These are phyloP conservation scores for Hymenoscyphus linearis DNA, from an alignment of 2,329 filamentous ascomycete genomes.

Conservation along the genomic window DNA sequence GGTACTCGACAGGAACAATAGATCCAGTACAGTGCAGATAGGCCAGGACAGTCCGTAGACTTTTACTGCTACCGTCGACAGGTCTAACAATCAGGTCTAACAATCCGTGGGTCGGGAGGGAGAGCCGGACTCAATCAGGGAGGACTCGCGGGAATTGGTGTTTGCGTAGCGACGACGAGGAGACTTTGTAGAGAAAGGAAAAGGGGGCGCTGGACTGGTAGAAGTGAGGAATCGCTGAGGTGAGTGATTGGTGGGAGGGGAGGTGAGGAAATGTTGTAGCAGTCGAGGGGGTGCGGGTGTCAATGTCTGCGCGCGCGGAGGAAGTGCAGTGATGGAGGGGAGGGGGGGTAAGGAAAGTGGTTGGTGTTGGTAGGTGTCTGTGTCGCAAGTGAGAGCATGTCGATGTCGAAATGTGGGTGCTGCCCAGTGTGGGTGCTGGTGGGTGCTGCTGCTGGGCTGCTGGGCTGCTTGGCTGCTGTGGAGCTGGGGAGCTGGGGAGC, in stretches of 20 bases:
- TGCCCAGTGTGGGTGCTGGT: neutral
- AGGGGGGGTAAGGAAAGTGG: neutral
- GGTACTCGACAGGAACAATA: neutral
- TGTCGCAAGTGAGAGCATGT: neutral
- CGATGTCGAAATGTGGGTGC: neutral
- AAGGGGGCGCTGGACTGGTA: neutral
- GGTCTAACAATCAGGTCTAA: neutral
- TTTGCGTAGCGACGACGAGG: neutral
- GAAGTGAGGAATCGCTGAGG: neutral
- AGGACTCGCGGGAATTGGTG: neutral
- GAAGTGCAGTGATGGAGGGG: neutral
- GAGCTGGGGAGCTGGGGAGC: neutral
- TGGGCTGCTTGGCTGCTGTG: neutral
- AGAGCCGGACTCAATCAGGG: neutral
- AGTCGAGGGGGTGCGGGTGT: neutral
- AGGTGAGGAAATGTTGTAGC: neutral
- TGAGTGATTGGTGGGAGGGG: neutral
- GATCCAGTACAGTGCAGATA: neutral
- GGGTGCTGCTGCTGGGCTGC: neutral
- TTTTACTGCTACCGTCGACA: too few relatives aligned
- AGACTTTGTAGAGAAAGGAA: too few relatives aligned
- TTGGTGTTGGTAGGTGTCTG: neutral
- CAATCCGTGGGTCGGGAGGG: neutral
- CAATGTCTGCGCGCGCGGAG: neutral
- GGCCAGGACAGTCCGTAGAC: neutral